Evolutionary conservation across 345 rosid species (phyloP), one percentile per base, ranked within the genome.

Genomic region (Eutrema heterophyllum): DNA sequence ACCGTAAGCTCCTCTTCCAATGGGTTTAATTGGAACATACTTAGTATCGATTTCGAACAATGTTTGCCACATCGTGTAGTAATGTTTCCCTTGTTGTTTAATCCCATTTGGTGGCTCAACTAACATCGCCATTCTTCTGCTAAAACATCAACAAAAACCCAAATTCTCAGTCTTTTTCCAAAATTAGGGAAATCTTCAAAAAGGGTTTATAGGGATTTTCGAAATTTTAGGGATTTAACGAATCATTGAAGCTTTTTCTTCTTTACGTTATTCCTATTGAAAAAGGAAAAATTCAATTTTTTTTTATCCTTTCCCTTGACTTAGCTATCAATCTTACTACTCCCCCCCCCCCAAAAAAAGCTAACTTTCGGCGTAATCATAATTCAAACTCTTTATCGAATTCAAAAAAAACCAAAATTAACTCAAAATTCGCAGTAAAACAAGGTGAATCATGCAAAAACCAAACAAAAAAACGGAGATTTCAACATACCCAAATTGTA

Each of bases 1-100:
- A 39, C 98, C 98, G 15, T 89, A 88, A 48, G 98, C 89, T 67
- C 98, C 98, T 77, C 85, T 82, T 14, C 98, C 98, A 21, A 92
- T 90, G 0, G 92, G 97, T 79, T 91, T 88, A 71, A 91, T 88
- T 0, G 98, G 98, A 18, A 87, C 86, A 53, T 94, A 91, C 82
- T 89, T 88, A 5, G 85, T 80, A 54, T 94, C 98, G 26, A 91
- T 84, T 84, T 93, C 97, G 57, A 94, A 94, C 77, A 94, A 79
- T 4, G 91, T 88, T 63, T 87, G 84, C 95, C 96, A 86, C 88
- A 94, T 84, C 1, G 89, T 78, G 77, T 82, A 93, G 74, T 88
- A 86, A 78, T 90, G 94, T 83, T 93, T 93, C 76, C 97, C 96
- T 73, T 69, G 52, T 21, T 69, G 82, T 52, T 52, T 63, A 11